Conservation (phyloP, 2,329 filamentous ascomycete species). For the Ophiognomonia clavigignenti-juglandacearum region DNA sequence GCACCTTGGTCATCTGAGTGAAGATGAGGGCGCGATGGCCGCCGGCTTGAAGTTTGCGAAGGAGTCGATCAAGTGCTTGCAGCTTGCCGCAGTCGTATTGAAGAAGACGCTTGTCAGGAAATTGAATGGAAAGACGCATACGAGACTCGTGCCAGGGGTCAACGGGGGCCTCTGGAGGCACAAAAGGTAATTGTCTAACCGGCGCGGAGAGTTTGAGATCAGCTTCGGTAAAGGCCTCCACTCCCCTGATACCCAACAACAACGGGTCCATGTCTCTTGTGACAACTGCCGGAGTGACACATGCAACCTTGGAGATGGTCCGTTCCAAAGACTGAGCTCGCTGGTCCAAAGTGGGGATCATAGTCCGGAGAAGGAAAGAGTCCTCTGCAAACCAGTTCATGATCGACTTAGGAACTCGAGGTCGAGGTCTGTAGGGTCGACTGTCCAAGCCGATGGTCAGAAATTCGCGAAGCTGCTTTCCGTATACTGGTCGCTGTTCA, state of each 20-base stretch:
- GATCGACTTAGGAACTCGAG: conserved; percentile 56
- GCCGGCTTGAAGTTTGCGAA: conserved; percentile 81
- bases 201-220: conserved; percentile 55
- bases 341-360: conserved; percentile 71
- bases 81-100: conserved; percentile 98
- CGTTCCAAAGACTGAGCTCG: conserved; percentile 69
- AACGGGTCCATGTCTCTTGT: conserved; percentile 71
- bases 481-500: conserved; percentile 77
- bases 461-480: conserved; percentile 70
- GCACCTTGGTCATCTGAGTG: conserved; percentile 98
- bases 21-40: conserved; percentile 96
- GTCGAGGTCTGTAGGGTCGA: conserved; percentile 54
- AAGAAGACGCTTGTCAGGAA: conserved; percentile 91
- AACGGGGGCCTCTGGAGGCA: conserved; percentile 48
- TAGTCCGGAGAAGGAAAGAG: conserved; percentile 56
- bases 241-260: conserved; percentile 56
- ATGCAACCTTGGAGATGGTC: conserved; percentile 81
- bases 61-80: conserved; percentile 78
- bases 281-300: conserved; percentile 83
- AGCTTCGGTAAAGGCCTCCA: conserved; percentile 51
- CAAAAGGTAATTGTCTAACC: conserved; percentile 50
- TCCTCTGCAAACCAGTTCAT: conserved; percentile 73
- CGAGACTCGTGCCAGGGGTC: conserved; percentile 94
- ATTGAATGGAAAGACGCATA: conserved; percentile 90
- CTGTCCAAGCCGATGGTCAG: conserved; percentile 60